A percentile compares a stretch with the other conserved stretches of the same genome.
Evolutionary conservation across 1,284 basidiomycete species (phyloP).

Genomic region (Termitomyces sp.): DNA sequence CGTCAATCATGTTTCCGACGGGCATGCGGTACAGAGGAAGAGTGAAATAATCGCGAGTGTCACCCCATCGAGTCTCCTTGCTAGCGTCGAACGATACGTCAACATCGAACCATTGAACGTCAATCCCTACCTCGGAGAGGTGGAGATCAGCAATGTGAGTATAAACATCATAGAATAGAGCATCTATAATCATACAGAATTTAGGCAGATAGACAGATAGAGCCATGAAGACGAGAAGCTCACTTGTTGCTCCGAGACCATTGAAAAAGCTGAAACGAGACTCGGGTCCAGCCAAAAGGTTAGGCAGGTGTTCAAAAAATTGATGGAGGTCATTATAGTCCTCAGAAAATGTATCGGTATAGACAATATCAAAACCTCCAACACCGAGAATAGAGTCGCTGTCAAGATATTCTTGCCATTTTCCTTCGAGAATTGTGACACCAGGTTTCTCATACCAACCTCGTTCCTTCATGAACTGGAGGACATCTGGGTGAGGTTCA

Average conservation of each 20-base stretch:
- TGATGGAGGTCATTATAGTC: conserved; percentile 75
- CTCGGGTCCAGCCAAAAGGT: conserved; percentile 72
- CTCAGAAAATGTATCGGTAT: conserved; percentile 95
- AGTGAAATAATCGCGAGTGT: conserved; percentile 69
- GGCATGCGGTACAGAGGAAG: conserved; percentile 65
- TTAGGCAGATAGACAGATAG: conserved; percentile 4
- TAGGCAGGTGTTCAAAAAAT: conserved; percentile 83
- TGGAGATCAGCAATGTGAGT: conserved; percentile 85
- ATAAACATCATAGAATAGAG: conserved; percentile 89
- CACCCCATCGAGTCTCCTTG: conserved; percentile 56
- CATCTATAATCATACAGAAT: conserved; percentile 44
- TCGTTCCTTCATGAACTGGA: conserved; percentile 65
- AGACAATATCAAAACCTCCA: conserved; percentile 84
- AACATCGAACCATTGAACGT: conserved; percentile 71
- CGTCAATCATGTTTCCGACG: conserved; percentile 38
- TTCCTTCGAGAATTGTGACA: conserved; percentile 83
- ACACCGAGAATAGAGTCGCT: conserved; percentile 47
- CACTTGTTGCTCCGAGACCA: conserved; percentile 92
- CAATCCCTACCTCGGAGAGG: conserved; percentile 74
- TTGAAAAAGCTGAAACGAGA: conserved; percentile 96
- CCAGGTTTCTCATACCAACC: conserved; percentile 78
- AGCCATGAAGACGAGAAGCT: conserved; percentile 19
- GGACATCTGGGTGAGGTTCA: conserved; percentile 92
- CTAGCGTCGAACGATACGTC: conserved; percentile 45
- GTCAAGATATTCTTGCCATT: conserved; percentile 85